phyloP scores from a whole-genome alignment of 2,329 filamentous ascomycete genomes.

The Aspergillus sojae region DNA sequence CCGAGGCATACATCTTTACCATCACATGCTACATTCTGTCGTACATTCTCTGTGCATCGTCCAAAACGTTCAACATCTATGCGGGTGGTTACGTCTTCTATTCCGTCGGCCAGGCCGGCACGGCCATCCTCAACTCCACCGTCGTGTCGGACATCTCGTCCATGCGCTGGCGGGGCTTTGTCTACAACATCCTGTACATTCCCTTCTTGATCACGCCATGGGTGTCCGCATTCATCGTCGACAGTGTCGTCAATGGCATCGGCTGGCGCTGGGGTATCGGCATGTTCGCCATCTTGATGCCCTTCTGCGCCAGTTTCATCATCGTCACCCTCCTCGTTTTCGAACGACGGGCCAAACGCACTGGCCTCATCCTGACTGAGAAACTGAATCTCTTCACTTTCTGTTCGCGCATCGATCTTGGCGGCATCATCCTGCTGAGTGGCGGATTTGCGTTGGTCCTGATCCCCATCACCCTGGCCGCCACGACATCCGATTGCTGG shows the following conservation, averaged over 20 bases:
- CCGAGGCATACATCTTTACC: conserved; percentile 39
- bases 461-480: conserved; percentile 52
- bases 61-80: conserved; percentile 39
- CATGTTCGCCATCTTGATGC: conserved; percentile 49
- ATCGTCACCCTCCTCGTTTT: conserved; percentile 42
- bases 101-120: conserved; percentile 42
- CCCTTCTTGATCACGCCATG: conserved; percentile 48
- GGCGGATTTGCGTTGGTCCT: conserved; percentile 53
- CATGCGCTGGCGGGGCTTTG: conserved; percentile 45
- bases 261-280: conserved; percentile 51
- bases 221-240: conserved; percentile 45
- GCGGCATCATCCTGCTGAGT: conserved; percentile 51
- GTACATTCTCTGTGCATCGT: conserved; percentile 43
- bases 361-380: conserved; percentile 30
- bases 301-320: conserved; percentile 39
- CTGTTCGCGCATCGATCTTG: conserved; percentile 38
- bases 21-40: conserved; percentile 40
- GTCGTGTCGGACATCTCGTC: conserved; percentile 48
- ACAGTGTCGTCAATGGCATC: conserved; percentile 43
- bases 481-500: conserved; percentile 46
- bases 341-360: conserved; percentile 36
- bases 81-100: conserved; percentile 42
- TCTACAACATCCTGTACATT: conserved; percentile 41
- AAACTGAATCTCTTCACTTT: conserved; percentile 31
- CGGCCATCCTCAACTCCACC: conserved; percentile 45